Percentiles rank a stretch among this genome's conserved stretches.
These are phyloP conservation scores for Gigaspora rosea DNA, from an alignment of 192 early-diverging fungal species.

Conservation along the genomic window DNA sequence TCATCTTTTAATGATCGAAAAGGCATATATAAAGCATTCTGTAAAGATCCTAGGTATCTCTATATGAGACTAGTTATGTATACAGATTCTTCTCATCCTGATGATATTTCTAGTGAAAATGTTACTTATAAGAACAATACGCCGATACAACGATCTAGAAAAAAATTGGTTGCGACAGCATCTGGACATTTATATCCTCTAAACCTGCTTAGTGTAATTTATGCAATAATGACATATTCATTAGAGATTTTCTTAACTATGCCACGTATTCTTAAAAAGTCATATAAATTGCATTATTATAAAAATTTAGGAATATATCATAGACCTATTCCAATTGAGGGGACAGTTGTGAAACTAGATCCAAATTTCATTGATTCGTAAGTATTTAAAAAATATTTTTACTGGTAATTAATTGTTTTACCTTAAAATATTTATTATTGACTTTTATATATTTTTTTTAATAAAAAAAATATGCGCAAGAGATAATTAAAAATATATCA, in stretches of 20 bases:
- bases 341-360: constrained; percentile 24
- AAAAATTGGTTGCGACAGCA: constrained; percentile 37
- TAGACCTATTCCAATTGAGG: constrained; percentile 42
- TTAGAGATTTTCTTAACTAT: constrained; percentile 55
- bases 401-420: neutral
- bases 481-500: constrained; percentile 21
- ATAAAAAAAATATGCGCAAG: constrained; percentile 13
- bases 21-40: constrained; percentile 30
- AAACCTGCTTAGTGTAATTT: constrained; percentile 12
- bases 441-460: neutral
- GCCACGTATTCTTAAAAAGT: constrained; percentile 58
- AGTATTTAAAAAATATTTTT: neutral
- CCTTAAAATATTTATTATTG: neutral
- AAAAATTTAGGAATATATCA: constrained; percentile 52
- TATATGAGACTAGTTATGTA: constrained; percentile 24
- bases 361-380: constrained; percentile 31
- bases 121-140: neutral
- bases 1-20: constrained; percentile 42
- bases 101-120: no score
- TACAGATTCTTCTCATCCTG: no score
- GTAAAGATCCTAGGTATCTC: neutral
- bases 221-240: constrained; percentile 43
- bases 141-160: neutral
- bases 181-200: constrained; percentile 27
- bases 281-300: constrained; percentile 46